Conservation (phyloP, 2,329 filamentous ascomycete genomes). For the Zasmidium citrigriseum region DNA sequence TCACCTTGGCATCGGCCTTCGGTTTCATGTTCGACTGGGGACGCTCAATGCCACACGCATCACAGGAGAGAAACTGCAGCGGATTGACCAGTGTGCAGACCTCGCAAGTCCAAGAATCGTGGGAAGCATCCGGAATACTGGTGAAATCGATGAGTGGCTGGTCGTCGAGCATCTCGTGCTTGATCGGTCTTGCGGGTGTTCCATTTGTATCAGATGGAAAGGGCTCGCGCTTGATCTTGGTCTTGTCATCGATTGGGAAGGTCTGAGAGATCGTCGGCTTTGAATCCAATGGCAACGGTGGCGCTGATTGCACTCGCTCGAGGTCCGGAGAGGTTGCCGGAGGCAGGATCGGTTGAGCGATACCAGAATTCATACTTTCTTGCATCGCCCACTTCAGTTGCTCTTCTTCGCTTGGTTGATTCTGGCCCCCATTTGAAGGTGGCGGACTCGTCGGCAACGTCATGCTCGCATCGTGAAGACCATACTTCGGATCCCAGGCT, state of each 20-base stretch:
- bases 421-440: not conserved
- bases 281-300: not conserved
- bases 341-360: slow-evolving; percentile 6
- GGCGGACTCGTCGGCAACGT: not conserved
- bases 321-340: not conserved
- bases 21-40: slow-evolving; percentile 41
- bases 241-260: not conserved
- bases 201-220: slow-evolving; percentile 2
- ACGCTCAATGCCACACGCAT: slow-evolving; percentile 60
- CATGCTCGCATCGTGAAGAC: slow-evolving; percentile 33
- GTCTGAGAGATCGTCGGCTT: not conserved
- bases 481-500: slow-evolving; percentile 39
- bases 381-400: slow-evolving; percentile 40
- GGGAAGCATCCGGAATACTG: slow-evolving; percentile 34
- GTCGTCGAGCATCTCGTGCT: slow-evolving; percentile 8
- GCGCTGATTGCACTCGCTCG: not conserved
- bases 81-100: slow-evolving; percentile 65
- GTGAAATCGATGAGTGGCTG: slow-evolving; percentile 19
- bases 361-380: slow-evolving; percentile 27
- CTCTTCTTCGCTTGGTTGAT: slow-evolving; percentile 35
- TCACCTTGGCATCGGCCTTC: slow-evolving; percentile 8
- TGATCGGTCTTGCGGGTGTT: slow-evolving; percentile 11
- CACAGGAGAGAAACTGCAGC: slow-evolving; percentile 60
- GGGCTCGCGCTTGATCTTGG: slow-evolving; percentile 1
- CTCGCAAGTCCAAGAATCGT: slow-evolving; percentile 57